Evolutionary conservation across 805 yeast species (phyloP), one percentile per base, ranked within the genome.

Genomic region (Blastobotrys terrestris): DNA sequence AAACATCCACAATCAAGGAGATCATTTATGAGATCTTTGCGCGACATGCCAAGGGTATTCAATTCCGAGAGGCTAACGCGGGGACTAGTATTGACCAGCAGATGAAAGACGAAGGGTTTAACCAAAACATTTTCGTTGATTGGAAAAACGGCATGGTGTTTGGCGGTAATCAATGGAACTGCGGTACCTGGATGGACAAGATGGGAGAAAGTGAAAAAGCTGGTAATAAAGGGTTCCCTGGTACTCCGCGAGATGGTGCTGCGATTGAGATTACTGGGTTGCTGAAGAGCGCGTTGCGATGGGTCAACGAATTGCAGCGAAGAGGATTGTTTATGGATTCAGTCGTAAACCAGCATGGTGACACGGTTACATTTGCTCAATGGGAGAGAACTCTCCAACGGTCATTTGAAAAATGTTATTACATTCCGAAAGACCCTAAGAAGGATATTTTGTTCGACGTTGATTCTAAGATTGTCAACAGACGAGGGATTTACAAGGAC

Each of bases 101-200:
- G 64, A 92, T 92, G 98, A 82, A 73, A 50, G 90, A 84, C 65
- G 88, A 86, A 63, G 99, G 99, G 0, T 92, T 92, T 73, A 85
- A 92, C 66, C 91, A 92, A 45, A 78, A 80, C 57, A 78, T 91
- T 1, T 62, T 70, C 53, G 89, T 91, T 45, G 97, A 92, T 66
- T 92, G 97, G 97, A 63, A 72, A 0, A 90, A 87, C 11, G 99
- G 99, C 1, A 71, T 94, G 31, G 73, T 91, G 2, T 85, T 81
- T 67, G 99, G 98, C 46, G 98, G 99, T 1, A 87, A 87, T 48
- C 96, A 87, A 67, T 80, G 71, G 67, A 92, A 92, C 66, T 92
- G 99, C 72, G 99, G 99, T 19, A 94, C 99, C 0, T 92, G 99
- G 99, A 92, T 91, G 97, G 99, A 92, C 70, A 92, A 92, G 71